Evolutionary conservation across 2,329 filamentous ascomycete genomes (phyloP).

Genomic region (Paecilomyces fulvus): DNA sequence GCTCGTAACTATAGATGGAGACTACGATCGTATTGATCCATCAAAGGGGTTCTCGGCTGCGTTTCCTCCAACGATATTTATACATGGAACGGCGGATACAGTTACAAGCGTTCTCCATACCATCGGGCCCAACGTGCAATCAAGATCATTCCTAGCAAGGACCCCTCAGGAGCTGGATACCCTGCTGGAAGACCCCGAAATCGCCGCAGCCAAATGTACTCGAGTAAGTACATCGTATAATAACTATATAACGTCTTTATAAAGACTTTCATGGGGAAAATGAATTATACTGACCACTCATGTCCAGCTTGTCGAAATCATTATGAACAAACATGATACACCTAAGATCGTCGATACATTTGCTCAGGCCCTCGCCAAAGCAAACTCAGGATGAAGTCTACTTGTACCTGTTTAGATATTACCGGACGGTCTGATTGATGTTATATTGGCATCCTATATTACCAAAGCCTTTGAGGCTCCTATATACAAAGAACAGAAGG

Average conservation of each 20-base stretch:
- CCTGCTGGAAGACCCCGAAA: conserved; percentile 1
- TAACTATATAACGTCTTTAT: neutral
- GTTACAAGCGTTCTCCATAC: conserved; percentile 1
- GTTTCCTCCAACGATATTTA: conserved; percentile 1
- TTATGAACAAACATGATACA: neutral
- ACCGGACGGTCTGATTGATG: too few relatives aligned
- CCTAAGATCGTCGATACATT: neutral
- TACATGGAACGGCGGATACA: neutral
- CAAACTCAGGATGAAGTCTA: neutral
- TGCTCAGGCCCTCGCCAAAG: neutral
- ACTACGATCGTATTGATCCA: neutral
- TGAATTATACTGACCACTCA: neutral
- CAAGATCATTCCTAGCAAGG: neutral
- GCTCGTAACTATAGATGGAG: neutral
- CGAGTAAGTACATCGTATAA: conserved; percentile 1
- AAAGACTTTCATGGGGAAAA: neutral
- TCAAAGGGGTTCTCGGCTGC: neutral
- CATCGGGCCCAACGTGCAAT: neutral
- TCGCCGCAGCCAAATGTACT: conserved; percentile 1
- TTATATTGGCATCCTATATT: too few relatives aligned
- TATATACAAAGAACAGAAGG: too few relatives aligned
- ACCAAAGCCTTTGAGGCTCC: too few relatives aligned
- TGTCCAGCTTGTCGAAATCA: neutral
- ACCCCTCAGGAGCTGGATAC: conserved; percentile 2
- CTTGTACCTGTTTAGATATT: neutral